phyloP scores from a whole-genome alignment of 2,329 filamentous ascomycete species.

The Aspergillus amoenus region DNA sequence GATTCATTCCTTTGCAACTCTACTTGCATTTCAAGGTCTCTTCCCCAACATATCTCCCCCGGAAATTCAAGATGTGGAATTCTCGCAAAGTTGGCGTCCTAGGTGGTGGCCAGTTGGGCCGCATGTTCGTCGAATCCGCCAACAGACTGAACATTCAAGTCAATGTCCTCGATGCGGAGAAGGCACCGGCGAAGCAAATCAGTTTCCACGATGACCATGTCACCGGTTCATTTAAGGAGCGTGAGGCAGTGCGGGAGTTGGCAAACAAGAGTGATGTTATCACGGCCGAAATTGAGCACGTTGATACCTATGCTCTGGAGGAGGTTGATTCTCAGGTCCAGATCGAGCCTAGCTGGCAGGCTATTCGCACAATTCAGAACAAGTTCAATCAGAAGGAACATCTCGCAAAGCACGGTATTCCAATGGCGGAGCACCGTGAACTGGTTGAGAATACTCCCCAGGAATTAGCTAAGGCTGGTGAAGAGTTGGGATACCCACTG shows the following conservation, averaged over 20 bases:
- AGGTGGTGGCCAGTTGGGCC: constrained; percentile 74
- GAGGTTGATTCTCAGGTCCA: constrained; percentile 69
- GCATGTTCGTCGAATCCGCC: constrained; percentile 91
- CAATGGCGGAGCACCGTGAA: constrained; percentile 69
- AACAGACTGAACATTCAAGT: constrained; percentile 74
- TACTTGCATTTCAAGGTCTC: constrained; percentile 5
- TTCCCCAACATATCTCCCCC: background rate
- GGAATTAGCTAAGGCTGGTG: constrained; percentile 63
- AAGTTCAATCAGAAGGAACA: constrained; percentile 90
- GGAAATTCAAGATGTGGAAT: constrained; percentile 36
- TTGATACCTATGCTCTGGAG: constrained; percentile 85
- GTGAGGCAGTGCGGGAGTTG: constrained; percentile 74
- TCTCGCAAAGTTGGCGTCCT: constrained; percentile 51
- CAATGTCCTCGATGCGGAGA: constrained; percentile 73
- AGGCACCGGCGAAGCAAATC: constrained; percentile 81
- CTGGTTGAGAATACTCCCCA: constrained; percentile 60
- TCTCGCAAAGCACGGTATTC: constrained; percentile 65
- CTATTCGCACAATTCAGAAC: constrained; percentile 86
- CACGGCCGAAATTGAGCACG: constrained; percentile 94
- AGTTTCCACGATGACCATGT: constrained; percentile 73
- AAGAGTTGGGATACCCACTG: constrained; percentile 73
- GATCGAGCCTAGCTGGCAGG: constrained; percentile 80
- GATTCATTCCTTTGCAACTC: constrained; percentile 8
- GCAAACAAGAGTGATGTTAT: constrained; percentile 75
- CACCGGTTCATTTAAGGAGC: constrained; percentile 83